A percentile compares a stretch with the other conserved stretches of the same genome.
These are phyloP conservation scores for Penicillium arizonense DNA, from an alignment of 495 filamentous ascomycete genomes.

Conservation along the genomic window DNA sequence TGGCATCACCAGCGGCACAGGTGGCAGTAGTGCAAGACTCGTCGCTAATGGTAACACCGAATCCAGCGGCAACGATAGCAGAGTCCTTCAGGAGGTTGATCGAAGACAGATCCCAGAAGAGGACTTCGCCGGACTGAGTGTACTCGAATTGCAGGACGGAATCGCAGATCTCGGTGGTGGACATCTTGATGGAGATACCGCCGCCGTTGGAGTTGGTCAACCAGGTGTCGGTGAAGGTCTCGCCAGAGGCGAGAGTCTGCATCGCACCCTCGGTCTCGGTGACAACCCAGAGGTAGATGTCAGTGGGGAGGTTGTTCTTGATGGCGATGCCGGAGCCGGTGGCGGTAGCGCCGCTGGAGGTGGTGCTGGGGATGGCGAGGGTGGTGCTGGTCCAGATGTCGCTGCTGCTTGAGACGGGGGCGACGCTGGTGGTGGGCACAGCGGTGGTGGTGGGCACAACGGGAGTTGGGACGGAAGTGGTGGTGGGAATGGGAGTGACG, in stretches of 20 bases:
- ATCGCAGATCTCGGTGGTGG: conserved; percentile 19
- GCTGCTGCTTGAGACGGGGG: not conserved
- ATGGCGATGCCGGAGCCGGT: conserved; percentile 27
- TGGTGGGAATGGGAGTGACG: not conserved
- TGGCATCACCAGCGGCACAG: conserved; percentile 32
- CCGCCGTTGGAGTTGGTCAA: conserved; percentile 35
- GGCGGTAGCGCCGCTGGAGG: conserved; percentile 10
- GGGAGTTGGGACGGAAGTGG: conserved; percentile 1
- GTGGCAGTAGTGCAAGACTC: conserved; percentile 24
- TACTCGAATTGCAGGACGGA: conserved; percentile 47
- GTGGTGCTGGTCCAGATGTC: not conserved
- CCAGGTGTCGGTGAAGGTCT: conserved; percentile 32
- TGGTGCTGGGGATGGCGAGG: conserved; percentile 7
- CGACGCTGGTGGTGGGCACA: conserved; percentile 8
- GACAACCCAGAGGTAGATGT: conserved; percentile 37
- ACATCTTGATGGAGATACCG: conserved; percentile 44
- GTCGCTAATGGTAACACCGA: conserved; percentile 31
- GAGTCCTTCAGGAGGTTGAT: conserved; percentile 36
- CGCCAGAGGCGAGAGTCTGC: conserved; percentile 25
- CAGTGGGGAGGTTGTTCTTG: conserved; percentile 34
- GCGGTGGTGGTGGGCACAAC: not conserved
- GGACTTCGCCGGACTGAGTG: conserved; percentile 34
- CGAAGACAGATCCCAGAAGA: conserved; percentile 47
- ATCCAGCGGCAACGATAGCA: conserved; percentile 29
- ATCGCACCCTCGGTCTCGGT: conserved; percentile 22